Conservation (phyloP, 768 basidiomycete genomes). For the Russula lepida region DNA sequence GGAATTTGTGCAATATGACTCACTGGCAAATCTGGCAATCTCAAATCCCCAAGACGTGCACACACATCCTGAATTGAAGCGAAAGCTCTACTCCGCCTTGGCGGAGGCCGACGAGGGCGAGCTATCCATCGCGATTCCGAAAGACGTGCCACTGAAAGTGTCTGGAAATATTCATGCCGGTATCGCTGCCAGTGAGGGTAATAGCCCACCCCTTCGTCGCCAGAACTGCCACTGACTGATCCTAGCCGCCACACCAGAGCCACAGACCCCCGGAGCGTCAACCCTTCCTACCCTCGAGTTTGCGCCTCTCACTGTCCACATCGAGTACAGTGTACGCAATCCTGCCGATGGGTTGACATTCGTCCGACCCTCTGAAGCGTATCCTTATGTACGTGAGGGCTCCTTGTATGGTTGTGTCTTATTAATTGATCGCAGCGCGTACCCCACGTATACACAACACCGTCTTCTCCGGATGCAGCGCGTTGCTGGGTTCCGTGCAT, state of each 20-base stretch:
- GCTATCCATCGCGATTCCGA: conserved; percentile 79
- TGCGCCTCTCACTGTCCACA: conserved; percentile 63
- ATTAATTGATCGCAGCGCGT: conserved; percentile 51
- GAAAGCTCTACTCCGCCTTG: conserved; percentile 82
- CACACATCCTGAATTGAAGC: conserved; percentile 86
- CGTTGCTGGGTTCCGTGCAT: conserved; percentile 98
- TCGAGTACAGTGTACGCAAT: conserved; percentile 74
- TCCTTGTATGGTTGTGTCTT: not conserved
- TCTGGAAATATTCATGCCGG: conserved; percentile 41
- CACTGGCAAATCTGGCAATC: conserved; percentile 55
- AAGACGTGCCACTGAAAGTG: conserved; percentile 57
- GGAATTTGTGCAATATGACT: conserved; percentile 73
- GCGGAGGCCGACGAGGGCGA: conserved; percentile 94
- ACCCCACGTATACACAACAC: conserved; percentile 87
- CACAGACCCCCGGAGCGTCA: conserved; percentile 51
- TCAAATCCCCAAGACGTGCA: conserved; percentile 72
- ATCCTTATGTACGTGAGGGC: conserved; percentile 63
- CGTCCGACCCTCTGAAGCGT: conserved; percentile 68
- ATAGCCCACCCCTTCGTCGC: conserved; percentile 3
- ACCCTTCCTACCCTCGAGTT: conserved; percentile 37
- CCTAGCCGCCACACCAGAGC: conserved; percentile 70
- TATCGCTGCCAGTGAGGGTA: conserved; percentile 50
- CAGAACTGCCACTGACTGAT: not conserved
- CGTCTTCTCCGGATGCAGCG: conserved; percentile 84
- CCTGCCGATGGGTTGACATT: conserved; percentile 83